Base-by-base conservation (phyloP, 129 eudicot genomes). In the Heracleum sosnowskyi region DNA sequence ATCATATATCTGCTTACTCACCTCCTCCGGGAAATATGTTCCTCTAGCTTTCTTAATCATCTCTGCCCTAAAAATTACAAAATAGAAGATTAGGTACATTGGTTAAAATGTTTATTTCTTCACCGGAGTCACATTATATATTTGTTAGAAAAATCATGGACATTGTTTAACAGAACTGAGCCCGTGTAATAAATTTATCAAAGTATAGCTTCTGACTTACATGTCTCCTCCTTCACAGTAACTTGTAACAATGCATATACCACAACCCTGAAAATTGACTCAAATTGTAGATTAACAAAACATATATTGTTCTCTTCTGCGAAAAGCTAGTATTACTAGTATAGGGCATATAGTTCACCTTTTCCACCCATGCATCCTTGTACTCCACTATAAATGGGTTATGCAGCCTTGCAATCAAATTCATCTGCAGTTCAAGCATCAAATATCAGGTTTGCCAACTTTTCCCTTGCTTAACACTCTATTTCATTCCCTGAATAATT, bases 281-380 rank as follows among this genome's bases (percentile, higher is more conserved):
- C 7, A 1, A 57, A 11, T 20, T 57, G 24, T 57, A 57, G 66
- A 22, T 57, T n/a, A 57, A 26, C 31, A 26, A 57, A n/a, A n/a
- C 66, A 57, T 24, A 55, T 55, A 20, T 57, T n/a, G 15, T 57
- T n/a, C 33, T 57, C 36, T 10, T 26, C 15, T 8, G 2, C 7
- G 4, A 24, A 72, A 20, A 0, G 76, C 55, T 3, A 10, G 24
- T 37, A 36, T 3, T 28, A 3, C 44, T 9, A 1, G 35, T 17
- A 18, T 36, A 29, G 46, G 75, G 90, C 85, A 45, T 31, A 12
- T 12, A 0, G 53, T 74, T 82, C 89, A 96, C 99, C 99, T 90
- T 90, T 35, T 96, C 99, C 60, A 92, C 97, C 99, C 99, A 96
- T 60, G 99, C 95, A 92, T 92, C 99, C 77, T 90, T 96, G 81